Percentiles rank a stretch among this genome's conserved stretches.
These are phyloP conservation scores for Cyathus striatus DNA, from an alignment of 768 basidiomycete species.

Conservation along the genomic window DNA sequence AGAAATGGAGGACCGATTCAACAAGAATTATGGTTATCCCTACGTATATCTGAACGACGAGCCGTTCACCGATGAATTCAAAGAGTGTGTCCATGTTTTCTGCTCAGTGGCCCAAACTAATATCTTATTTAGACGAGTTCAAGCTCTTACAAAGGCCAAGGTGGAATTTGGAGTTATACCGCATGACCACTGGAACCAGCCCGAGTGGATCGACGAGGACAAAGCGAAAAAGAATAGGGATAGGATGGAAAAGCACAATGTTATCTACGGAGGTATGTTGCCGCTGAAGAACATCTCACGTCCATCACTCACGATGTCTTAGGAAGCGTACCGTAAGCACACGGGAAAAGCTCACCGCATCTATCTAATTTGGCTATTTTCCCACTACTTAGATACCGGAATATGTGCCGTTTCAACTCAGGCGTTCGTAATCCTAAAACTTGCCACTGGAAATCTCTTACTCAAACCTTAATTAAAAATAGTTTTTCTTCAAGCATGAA, in stretches of 20 bases:
- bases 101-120: background rate
- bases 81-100: conserved; percentile 35
- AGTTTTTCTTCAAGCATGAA: conserved; percentile 72
- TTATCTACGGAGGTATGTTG: conserved; percentile 39
- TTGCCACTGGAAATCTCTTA: too few relatives aligned
- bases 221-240: conserved; percentile 52
- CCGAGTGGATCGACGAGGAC: conserved; percentile 68
- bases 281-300: too few relatives aligned
- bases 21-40: conserved; percentile 71
- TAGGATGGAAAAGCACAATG: conserved; percentile 48
- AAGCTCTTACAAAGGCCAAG: conserved; percentile 18
- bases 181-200: conserved; percentile 67
- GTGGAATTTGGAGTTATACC: conserved; percentile 59
- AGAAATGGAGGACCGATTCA: conserved; percentile 81
- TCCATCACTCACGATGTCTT: too few relatives aligned
- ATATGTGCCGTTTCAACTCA: conserved; percentile 70
- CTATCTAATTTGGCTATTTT: too few relatives aligned
- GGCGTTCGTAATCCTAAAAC: too few relatives aligned
- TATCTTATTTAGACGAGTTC: conserved; percentile 17
- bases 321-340: too few relatives aligned
- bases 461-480: too few relatives aligned
- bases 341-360: too few relatives aligned
- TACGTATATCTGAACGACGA: conserved; percentile 87
- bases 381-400: too few relatives aligned
- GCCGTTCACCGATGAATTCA: conserved; percentile 72